Conservation (phyloP, 192 early-diverging fungal species). For the Pilaira anomala region DNA sequence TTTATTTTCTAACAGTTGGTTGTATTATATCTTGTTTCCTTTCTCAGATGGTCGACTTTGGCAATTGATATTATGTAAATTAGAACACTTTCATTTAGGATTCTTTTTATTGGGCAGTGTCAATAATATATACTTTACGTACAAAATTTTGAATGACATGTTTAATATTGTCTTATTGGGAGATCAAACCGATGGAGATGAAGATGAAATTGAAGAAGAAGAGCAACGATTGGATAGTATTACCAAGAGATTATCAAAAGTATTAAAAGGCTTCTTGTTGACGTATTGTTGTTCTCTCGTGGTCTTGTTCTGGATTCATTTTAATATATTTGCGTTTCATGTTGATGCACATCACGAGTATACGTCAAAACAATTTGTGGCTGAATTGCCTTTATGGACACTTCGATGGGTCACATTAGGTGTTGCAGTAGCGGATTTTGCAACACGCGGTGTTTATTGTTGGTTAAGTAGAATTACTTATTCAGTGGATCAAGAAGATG, state of each 20-base stretch:
- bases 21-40: slow-evolving; percentile 39
- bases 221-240: neutral
- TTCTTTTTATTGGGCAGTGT: slow-evolving; percentile 56
- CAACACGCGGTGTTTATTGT: slow-evolving; percentile 23
- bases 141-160: slow-evolving; percentile 52
- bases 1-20: slow-evolving; percentile 9
- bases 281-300: slow-evolving; percentile 41
- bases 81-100: slow-evolving; percentile 54
- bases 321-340: slow-evolving; percentile 51
- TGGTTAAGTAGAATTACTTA: slow-evolving; percentile 17
- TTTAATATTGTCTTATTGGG: slow-evolving; percentile 48
- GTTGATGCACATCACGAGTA: slow-evolving; percentile 24
- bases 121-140: slow-evolving; percentile 50
- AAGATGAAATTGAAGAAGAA: neutral
- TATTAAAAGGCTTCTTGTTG: slow-evolving; percentile 43
- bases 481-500: slow-evolving; percentile 32
- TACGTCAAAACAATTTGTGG: slow-evolving; percentile 45
- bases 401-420: slow-evolving; percentile 56
- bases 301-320: slow-evolving; percentile 54
- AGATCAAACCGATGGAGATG: neutral
- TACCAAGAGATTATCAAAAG: slow-evolving; percentile 13
- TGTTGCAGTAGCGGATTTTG: slow-evolving; percentile 50
- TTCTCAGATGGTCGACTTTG: slow-evolving; percentile 47
- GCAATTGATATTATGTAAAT: slow-evolving; percentile 43
- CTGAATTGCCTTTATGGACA: slow-evolving; percentile 52